Conservation (phyloP, 805 yeast genomes). For the Teunomyces atbi region DNA sequence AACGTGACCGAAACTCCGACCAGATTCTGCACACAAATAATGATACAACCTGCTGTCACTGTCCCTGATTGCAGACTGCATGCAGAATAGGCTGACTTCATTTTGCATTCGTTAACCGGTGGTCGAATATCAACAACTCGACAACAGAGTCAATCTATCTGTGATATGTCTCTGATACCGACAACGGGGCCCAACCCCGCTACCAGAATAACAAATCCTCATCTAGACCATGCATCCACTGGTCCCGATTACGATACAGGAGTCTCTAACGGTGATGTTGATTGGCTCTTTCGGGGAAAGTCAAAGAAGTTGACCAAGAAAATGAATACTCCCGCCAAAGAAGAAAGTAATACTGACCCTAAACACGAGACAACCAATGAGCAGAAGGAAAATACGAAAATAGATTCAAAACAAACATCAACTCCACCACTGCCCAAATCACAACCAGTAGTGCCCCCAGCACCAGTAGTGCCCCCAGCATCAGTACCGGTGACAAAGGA, state of each 20-base stretch:
- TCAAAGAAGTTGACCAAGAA: constrained; percentile 54
- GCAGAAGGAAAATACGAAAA: not conserved
- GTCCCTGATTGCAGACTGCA: not conserved
- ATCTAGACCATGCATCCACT: not conserved
- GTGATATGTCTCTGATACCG: not conserved
- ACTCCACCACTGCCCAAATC: not conserved
- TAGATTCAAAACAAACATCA: not conserved
- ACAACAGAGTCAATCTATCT: not conserved
- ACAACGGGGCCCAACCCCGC: not conserved
- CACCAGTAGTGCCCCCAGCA: too few species aligned
- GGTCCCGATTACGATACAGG: constrained; percentile 38
- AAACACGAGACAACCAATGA: not conserved
- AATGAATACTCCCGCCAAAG: constrained; percentile 16
- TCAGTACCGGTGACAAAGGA: not conserved
- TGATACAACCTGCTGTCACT: not conserved
- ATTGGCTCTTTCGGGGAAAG: constrained; percentile 82
- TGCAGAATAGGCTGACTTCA: not conserved
- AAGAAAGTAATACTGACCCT: constrained; percentile 3
- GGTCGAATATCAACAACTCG: not conserved
- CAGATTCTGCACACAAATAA: too few species aligned
- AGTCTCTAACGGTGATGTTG: constrained; percentile 73
- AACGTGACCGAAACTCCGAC: too few species aligned
- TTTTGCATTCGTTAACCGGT: not conserved
- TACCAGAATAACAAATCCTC: not conserved
- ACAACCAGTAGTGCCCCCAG: too few species aligned